Conservation (phyloP, 2,329 filamentous ascomycete genomes). For the Paecilomyces sp. region DNA sequence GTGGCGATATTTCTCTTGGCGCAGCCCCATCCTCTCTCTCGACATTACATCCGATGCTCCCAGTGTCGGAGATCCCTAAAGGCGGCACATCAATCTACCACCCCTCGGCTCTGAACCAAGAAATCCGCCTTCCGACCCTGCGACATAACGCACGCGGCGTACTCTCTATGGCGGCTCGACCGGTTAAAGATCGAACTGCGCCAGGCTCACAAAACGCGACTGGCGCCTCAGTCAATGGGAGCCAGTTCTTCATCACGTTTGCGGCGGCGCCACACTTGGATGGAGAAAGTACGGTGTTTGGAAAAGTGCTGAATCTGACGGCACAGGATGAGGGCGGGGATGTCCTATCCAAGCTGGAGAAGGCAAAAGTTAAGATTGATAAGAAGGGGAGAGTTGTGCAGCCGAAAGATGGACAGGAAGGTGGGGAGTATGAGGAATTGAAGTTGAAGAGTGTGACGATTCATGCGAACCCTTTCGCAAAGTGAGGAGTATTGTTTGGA, state of each 20-base stretch:
- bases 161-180: constrained; percentile 53
- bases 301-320: constrained; percentile 46
- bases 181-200: constrained; percentile 36
- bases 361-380: constrained; percentile 54
- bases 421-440: constrained; percentile 40
- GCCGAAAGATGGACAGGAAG: constrained; percentile 32
- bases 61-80: constrained; percentile 43
- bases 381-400: constrained; percentile 53
- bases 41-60: constrained; percentile 33
- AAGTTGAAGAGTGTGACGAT: constrained; percentile 52
- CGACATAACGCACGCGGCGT: constrained; percentile 52
- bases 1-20: constrained; percentile 46
- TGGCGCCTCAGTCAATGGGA: constrained; percentile 43
- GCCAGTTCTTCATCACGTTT: constrained; percentile 59
- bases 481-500: constrained; percentile 23
- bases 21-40: constrained; percentile 35
- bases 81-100: constrained; percentile 50
- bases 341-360: constrained; percentile 46
- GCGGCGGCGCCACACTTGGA: constrained; percentile 57
- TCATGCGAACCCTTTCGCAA: constrained; percentile 60
- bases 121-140: constrained; percentile 51
- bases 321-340: constrained; percentile 38
- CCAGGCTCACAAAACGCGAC: constrained; percentile 38
- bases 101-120: constrained; percentile 51
- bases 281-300: constrained; percentile 61